Evolutionary conservation across 2,329 filamentous ascomycete genomes (phyloP), one percentile per base, ranked within the genome.

Genomic region (Knufia fluminis): DNA sequence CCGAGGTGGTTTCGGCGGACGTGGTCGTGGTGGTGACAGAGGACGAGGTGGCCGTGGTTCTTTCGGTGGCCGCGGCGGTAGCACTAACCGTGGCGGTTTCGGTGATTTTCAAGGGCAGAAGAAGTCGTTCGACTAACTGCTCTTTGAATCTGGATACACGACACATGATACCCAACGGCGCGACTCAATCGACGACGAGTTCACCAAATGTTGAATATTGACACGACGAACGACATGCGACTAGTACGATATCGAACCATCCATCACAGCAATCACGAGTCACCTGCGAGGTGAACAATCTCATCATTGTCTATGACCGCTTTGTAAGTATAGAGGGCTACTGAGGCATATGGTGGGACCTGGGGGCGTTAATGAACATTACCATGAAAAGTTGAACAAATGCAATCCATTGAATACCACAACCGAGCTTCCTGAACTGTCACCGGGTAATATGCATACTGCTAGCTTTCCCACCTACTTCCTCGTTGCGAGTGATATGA

Each of bases 31-130:
- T 51, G 70, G 76, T 56, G 70, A 73, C 55, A 64, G 73, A 53
- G 72, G 77, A 42, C 70, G 77, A 54, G 69, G 75, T 54, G 67
- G 71, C 47, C 61, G 68, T 49, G 62, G 67, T 49, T 63, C 70
- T 40, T 66, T 70, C 22, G 66, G 66, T 50, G 60, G 70, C 49
- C 69, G 72, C 39, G 69, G 70, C 53, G 72, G 68, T 61, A 72
- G 77, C 47, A 62, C 64, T 45, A 64, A 68, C 50, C 62, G 68
- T 50, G 69, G 75, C 26, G 78, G 78, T 61, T 70, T 82, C 61
- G 75, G 79, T 52, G 77, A 82, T 64, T 87, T 85, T 74, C 74
- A 80, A 69, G 88, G 87, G 69, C 84, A 80, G 74, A 92, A 90
- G 81, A 81, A 80, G 65, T 85, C 80, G 57, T 87, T 87, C 31